Base-by-base conservation (phyloP, 306 rosid genomes). In the Inga laurina region DNA sequence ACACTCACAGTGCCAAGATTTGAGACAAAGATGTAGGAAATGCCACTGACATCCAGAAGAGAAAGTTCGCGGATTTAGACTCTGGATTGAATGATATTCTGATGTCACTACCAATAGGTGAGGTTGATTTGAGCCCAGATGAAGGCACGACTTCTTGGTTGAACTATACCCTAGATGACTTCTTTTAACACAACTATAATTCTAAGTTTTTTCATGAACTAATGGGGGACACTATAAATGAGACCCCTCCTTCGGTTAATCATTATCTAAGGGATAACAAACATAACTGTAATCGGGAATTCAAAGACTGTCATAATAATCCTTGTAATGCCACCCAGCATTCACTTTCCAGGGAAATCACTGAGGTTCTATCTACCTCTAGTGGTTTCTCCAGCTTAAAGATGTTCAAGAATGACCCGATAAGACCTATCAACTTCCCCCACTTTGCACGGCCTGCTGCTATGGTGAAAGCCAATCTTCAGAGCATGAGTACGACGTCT, bases 361-460 rank as follows among this genome's bases (percentile, higher is more conserved):
- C 81, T 84, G 86, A 71, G 48, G 74, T 90, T 87, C 87, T 91
- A 19, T 82, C 88, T 80, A 45, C 89, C 39, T 79, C 90, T 8
- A 86, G 85, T 78, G 93, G 82, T 85, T 86, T 88, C 85, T 75
- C 85, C 57, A 80, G 82, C 91, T 37, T 56, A 48, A 85, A 83
- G 74, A 74, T 74, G 84, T 91, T 83, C 87, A 91, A 86, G 83
- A 88, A 82, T 84, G 93, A 86, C 85, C 88, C 85, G 45, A 21
- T 75, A 51, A 81, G 82, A 45, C 86, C 90, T 48, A 78, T 93
- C 83, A 95, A 95, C 83, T 95, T 95, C 83, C 91, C 98, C 81
- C 97, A 95, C 89, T 95, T 95, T 80, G 92, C 94, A 61, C 87
- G 97, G 82, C 96, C 98, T 59, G 94, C 91, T 77, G 92, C 92